Conservation (phyloP, 129 eudicot species). For the Flaveria ramosissima region DNA sequence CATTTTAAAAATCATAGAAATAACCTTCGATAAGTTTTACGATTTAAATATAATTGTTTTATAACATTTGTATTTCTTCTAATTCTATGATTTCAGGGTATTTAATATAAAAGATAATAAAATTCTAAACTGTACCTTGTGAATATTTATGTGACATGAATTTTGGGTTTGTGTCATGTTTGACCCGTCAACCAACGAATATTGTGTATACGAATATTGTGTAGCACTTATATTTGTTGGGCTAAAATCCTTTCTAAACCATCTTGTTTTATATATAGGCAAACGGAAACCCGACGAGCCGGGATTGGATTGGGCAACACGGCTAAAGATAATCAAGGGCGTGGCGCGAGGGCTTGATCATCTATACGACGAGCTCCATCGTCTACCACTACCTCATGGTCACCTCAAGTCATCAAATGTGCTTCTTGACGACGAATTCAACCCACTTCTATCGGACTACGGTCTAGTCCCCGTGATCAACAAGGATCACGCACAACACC, state of each 20-base stretch:
- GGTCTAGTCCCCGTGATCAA: conserved; percentile 49
- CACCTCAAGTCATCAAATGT: conserved; percentile 73
- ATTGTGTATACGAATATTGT: too few relatives aligned
- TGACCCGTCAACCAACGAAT: too few relatives aligned
- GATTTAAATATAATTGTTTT: not conserved
- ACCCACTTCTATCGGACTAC: conserved; percentile 57
- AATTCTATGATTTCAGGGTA: too few relatives aligned
- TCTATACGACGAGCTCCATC: conserved; percentile 53
- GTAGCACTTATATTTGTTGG: not conserved
- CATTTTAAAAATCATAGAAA: too few relatives aligned
- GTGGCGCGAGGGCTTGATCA: conserved; percentile 53
- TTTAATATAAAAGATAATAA: too few relatives aligned
- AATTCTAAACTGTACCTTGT: too few relatives aligned
- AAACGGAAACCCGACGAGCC: conserved; percentile 44
- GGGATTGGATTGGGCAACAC: conserved; percentile 61
- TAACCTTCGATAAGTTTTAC: too few relatives aligned
- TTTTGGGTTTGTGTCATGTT: too few relatives aligned
- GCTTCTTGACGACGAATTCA: conserved; percentile 36
- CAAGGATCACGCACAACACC: conserved; percentile 53
- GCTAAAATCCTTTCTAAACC: not conserved
- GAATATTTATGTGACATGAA: too few relatives aligned
- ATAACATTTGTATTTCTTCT: not conserved
- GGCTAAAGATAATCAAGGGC: conserved; percentile 61
- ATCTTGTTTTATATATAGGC: conserved; percentile 34
- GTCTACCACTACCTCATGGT: conserved; percentile 56